Base-by-base conservation (phyloP, 371 early-diverging fungal genomes). In the Hamiltosporidium magnivora region DNA sequence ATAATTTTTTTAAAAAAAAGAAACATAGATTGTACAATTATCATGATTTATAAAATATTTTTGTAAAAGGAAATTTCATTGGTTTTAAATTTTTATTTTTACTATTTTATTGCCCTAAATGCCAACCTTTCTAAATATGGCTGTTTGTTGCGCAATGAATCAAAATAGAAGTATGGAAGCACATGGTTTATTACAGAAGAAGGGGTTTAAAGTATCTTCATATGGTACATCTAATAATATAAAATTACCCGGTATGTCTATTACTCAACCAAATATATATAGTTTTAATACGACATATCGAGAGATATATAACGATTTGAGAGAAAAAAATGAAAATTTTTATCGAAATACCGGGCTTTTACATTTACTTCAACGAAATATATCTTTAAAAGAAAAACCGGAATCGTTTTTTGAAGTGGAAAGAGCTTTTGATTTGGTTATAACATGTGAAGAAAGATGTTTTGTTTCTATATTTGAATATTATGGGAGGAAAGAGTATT, bases 151-250 rank as follows among this genome's bases (percentile, higher is more conserved):
- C 77, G 91, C 92, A 37, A 90, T 90, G 78, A 94, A 94, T 79
- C 90, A 90, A 82, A 94, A 94, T 77, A 84, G 95, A 58, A 89
- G 89, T 70, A 94, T 94, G 95, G 93, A 93, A 74, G 92, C 89
- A 0, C 93, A 93, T 67, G 3, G 11, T 58, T 12, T 39, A 36
- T 12, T 73, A 74, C 86, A 86, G 44, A 85, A 87, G 71, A 83
- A 84, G n/a, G 89, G 88, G 0, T 87, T 86, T 76, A 83, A 87
- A 63, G 86, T 91, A 8, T 75, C 81, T 53, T 91, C 92, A 0
- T 91, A 84, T 74, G 94, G 94, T 1, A 92, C 94, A 4, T 91
- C 91, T 55, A 85, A 85, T 3, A 85, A 85, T 70, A 91, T 93
- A 9, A 86, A 91, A n/a, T 84, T 93, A 25, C 94, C 94, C 1